Conservation (phyloP, 2,329 filamentous ascomycete species). For the Colletotrichum sp. region DNA sequence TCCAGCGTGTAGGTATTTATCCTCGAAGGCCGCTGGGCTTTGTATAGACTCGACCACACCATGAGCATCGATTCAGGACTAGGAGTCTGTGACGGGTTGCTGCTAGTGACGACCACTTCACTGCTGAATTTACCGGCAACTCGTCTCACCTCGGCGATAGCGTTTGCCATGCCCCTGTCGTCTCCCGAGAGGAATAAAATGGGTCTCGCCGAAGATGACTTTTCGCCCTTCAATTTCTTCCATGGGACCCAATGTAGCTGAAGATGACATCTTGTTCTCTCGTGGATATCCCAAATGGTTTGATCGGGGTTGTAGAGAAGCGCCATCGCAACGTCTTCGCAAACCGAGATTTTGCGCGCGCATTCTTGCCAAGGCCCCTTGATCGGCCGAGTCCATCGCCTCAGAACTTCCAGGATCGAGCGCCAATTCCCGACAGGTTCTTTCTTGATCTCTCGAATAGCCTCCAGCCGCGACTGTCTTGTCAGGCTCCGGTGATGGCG, state of each 20-base stretch:
- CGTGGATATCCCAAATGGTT: conserved; percentile 33
- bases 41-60: neutral
- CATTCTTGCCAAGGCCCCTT: conserved; percentile 16
- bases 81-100: neutral
- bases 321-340: conserved; percentile 8
- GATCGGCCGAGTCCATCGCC: conserved; percentile 36
- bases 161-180: conserved; percentile 10
- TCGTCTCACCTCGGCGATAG: neutral
- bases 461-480: conserved; percentile 41
- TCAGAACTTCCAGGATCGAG: conserved; percentile 41
- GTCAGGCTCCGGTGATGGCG: conserved; percentile 28
- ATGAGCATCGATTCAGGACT: neutral
- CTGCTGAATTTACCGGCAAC: neutral
- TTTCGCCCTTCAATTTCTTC: neutral
- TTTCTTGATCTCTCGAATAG: conserved; percentile 32
- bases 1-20: neutral
- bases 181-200: conserved; percentile 13
- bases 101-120: neutral
- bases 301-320: conserved; percentile 23
- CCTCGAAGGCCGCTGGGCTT: neutral
- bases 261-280: conserved; percentile 25
- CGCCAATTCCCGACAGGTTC: conserved; percentile 42
- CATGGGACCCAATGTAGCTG: conserved; percentile 17
- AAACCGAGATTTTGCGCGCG: conserved; percentile 29
- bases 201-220: neutral